Base-by-base conservation (phyloP, 73 alveolate species). In the Paramecium primaurelia region DNA sequence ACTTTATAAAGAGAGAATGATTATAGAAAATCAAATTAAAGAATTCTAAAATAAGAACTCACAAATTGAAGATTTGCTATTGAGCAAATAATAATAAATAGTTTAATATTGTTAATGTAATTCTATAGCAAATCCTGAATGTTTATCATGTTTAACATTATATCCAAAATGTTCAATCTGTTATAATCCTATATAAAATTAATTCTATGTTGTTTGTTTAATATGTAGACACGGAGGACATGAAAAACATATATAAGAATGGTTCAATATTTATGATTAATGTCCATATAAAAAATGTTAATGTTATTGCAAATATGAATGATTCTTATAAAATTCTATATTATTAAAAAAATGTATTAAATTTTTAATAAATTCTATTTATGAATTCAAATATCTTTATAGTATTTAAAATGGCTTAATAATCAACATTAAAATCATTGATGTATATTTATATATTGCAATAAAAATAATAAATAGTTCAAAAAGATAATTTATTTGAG, bases 151-250 rank as follows among this genome's bases (percentile, higher is more conserved):
- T 4, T 73, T 73, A 68, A 37, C 58, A 22, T 22, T 73, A 30
- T 73, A 73, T 22, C 87, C 87, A 16, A 37, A 73, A 73, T 73
- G 87, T 10, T 73, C 87, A 16, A 40, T 73, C 18, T 73, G 87
- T 37, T 34, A 36, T 28, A 37, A 44, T 8, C 60, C 87, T 37
- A 40, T 73, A 6, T 34, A 73, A 73, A 30, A 73, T 34, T 73
- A 73, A 73, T 18, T 30, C 4, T 73, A 73, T 36, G 47, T 73
- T 73, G 58, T 73, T 16, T 73, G 87, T 73, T 37, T 73, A 20
- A 73, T 30, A 8, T 73, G 87, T 36, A 37, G 34, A 73, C 87
- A 73, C 11, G 87, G 87, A 36, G 87, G 87, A 30, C 87, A 73
- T 73, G 87, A 73, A 14, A 73, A 34, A 16, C 87, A 73, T 36